phyloP scores from a whole-genome alignment of 192 early-diverging fungal species.

The Coemansia sp. region DNA sequence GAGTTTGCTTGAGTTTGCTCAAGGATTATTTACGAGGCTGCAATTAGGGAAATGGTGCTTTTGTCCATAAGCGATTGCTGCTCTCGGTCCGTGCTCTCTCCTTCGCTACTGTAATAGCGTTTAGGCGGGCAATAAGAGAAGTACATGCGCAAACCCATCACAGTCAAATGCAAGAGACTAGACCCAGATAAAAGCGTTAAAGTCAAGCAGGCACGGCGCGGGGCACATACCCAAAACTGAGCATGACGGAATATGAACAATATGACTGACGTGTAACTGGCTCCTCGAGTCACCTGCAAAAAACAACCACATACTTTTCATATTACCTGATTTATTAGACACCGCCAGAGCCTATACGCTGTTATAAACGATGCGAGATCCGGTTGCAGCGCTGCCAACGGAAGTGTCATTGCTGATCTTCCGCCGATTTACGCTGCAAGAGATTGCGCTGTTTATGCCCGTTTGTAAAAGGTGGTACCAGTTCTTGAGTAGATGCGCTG shows the following conservation, averaged over 20 bases:
- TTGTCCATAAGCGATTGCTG: no score
- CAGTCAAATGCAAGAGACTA: no score
- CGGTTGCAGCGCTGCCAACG: slow-evolving; percentile 19
- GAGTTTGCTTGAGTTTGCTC: no score
- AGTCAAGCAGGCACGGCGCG: not conserved
- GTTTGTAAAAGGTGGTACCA: slow-evolving; percentile 42
- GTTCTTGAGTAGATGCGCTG: slow-evolving; percentile 20
- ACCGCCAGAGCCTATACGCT: not conserved
- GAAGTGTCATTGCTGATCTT: slow-evolving; percentile 36
- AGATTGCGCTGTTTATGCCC: slow-evolving; percentile 34
- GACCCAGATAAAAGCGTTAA: no score
- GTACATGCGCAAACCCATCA: no score
- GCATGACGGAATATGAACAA: not conserved
- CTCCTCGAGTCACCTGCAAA: no score
- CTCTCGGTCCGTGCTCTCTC: no score
- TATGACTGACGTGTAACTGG: not conserved
- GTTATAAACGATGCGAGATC: slow-evolving; percentile 22
- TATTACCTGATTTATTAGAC: not conserved
- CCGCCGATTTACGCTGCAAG: slow-evolving; percentile 27
- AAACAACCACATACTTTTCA: not conserved
- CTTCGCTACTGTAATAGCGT: no score
- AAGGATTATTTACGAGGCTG: no score
- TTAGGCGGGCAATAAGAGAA: no score
- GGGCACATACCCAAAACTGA: not conserved
- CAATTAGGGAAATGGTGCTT: no score